A percentile compares a stretch with the other conserved stretches of the same genome.
These are phyloP conservation scores for Fusarium sp. DNA, from an alignment of 2,329 filamentous ascomycete species.

Conservation along the genomic window DNA sequence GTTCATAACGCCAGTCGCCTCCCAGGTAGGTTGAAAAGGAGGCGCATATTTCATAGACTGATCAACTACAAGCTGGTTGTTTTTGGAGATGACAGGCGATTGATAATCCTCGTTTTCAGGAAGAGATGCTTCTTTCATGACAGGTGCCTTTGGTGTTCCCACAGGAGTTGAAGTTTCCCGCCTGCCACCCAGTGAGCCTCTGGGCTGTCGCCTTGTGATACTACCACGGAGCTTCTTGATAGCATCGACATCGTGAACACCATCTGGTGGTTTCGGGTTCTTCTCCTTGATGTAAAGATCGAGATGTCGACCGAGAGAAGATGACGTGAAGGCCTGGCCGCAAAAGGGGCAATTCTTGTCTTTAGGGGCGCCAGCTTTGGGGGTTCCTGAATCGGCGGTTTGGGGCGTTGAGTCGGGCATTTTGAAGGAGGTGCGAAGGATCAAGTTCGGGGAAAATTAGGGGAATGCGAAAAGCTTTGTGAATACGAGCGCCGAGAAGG, in stretches of 20 bases:
- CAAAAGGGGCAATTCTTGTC: conserved; percentile 92
- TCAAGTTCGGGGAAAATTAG: conserved; percentile 19
- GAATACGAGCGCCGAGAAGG: conserved; percentile 25
- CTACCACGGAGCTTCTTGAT: conserved; percentile 84
- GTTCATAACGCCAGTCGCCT: conserved; percentile 81
- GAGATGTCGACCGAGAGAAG: conserved; percentile 90
- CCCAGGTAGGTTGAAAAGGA: conserved; percentile 73
- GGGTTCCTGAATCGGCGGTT: conserved; percentile 53
- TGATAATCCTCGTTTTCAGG: conserved; percentile 54
- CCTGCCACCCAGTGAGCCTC: conserved; percentile 69
- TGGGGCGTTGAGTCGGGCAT: conserved; percentile 51
- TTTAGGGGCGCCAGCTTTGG: conserved; percentile 68
- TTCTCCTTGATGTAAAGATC: conserved; percentile 94
- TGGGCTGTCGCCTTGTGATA: conserved; percentile 87
- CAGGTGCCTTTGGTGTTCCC: conserved; percentile 59
- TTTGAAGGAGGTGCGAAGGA: conserved; percentile 22
- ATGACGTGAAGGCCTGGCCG: conserved; percentile 89
- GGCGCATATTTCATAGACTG: conserved; percentile 64
- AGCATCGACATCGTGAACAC: conserved; percentile 88
- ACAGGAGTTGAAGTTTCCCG: conserved; percentile 69
- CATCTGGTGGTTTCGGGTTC: conserved; percentile 88
- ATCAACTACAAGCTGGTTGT: conserved; percentile 57
- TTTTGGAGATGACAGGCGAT: conserved; percentile 55
- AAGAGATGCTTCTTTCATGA: conserved; percentile 53
- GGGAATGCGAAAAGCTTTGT: conserved; percentile 2